Evolutionary conservation across 257 asterid species (phyloP), one percentile per base, ranked within the genome.

Genomic region (Lavandula angustifolia): DNA sequence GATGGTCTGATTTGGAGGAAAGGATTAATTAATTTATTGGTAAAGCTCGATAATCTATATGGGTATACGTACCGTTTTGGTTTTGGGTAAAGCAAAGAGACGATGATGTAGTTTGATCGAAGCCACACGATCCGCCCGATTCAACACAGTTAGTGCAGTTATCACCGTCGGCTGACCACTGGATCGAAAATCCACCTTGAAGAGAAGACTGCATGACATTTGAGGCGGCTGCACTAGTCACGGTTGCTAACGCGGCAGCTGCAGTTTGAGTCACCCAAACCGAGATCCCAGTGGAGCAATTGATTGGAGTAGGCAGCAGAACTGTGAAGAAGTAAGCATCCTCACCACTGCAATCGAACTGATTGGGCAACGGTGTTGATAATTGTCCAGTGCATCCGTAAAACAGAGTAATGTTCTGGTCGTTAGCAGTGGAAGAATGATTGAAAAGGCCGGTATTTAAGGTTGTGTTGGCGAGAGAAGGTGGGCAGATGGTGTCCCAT

Each of bases 71-170:
- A 77, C 82, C 76, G 46, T 54, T 54, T 61, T 27, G 60, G 27
- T 3, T 44, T 52, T n/a, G 13, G 4, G 59, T 0, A 1, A 52
- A 0, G 65, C 89, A 83, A 60, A 68, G 64, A 57, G 83, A 87
- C 37, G 80, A 44, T 7, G 1, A 10, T 5, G 70, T 11, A 12
- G 1, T 17, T 14, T 32, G 60, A 51, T 79, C n/a, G 32, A 60
- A 67, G 63, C 90, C 95, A 9, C 95, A 87, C 38, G 49, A 5
- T 41, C 95, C 94, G 4, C 81, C 77, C 18, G 87, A 72, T 3
- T 0, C 2, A 3, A 0, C 5, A 70, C 94, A 87, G 0, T 31
- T 4, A 0, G 1, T 12, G 56, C 95, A 85, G 2, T 1, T 3
- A 0, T 33, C 10, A 8, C 79, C 46, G 7, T 70, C 55, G 12